These are phyloP conservation scores for Inonotus hispidus DNA, from an alignment of 1,284 basidiomycete species.

Conservation along the genomic window DNA sequence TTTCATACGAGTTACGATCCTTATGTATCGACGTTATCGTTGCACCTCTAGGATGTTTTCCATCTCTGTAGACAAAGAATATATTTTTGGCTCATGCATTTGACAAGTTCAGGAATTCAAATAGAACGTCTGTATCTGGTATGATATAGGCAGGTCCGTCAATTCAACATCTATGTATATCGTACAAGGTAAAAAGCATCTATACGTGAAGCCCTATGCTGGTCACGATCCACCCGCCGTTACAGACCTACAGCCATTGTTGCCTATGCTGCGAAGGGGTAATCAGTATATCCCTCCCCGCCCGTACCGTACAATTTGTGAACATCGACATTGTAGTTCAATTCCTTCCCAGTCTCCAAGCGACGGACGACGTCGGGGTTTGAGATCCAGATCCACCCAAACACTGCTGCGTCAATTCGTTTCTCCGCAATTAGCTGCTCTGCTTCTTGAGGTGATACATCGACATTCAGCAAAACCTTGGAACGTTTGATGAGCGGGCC, in stretches of 20 bases:
- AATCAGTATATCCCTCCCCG: conserved; percentile 25
- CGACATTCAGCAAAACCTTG: conserved; percentile 23
- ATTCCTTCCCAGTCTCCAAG: conserved; percentile 20
- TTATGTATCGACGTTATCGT: too few relatives aligned
- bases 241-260: neutral
- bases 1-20: too few relatives aligned
- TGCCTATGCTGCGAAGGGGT: conserved; percentile 18
- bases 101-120: too few relatives aligned
- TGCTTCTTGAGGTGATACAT: conserved; percentile 24
- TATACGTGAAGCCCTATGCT: too few relatives aligned
- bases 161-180: too few relatives aligned
- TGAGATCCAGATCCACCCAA: conserved; percentile 25
- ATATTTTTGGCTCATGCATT: too few relatives aligned
- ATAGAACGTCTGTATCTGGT: too few relatives aligned
- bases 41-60: too few relatives aligned
- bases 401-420: conserved; percentile 22
- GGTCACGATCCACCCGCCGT: too few relatives aligned
- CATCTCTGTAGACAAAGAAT: too few relatives aligned
- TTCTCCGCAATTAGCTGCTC: conserved; percentile 20
- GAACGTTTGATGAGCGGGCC: conserved; percentile 29
- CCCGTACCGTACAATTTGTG: conserved; percentile 17
- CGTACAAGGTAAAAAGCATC: too few relatives aligned
- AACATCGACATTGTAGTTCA: conserved; percentile 19
- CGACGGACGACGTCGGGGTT: conserved; percentile 26
- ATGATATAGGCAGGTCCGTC: too few relatives aligned